Evolutionary conservation across 768 basidiomycete species (phyloP), one percentile per base, ranked within the genome.

Genomic region (Tricholomella constricta): DNA sequence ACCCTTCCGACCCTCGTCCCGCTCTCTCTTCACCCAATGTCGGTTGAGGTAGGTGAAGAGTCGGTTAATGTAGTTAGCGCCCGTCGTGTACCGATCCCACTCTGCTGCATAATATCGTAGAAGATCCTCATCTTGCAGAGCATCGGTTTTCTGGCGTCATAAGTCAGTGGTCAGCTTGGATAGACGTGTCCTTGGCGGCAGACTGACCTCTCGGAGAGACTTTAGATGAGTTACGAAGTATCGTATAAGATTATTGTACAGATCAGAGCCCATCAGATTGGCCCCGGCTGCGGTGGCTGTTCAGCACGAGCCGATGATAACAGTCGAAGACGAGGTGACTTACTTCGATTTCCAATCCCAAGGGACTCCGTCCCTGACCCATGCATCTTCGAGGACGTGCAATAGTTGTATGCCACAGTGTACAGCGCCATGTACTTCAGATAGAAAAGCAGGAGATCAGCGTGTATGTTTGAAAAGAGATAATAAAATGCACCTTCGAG

Each of bases 11-110:
- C 97, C 97, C 69, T 98, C 96, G 62, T 98, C 96, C 65, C 95
- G 85, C 69, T 99, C 97, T 47, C 96, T 82, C 75, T 95, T 96
- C 38, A 99, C 96, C 97, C 97, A 99, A 72, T 98, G 94, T 19
- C 96, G 91, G 72, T 99, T 98, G 52, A 99, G 81, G 74, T 98
- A 98, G 2, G 93, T 95, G 77, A 98, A 98, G 31, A 99, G 74
- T 51, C 96, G 89, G 69, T 98, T 96, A 72, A 98, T 93, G 68
- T 97, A 98, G 66, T 91, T 94, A 1, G 96, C 95, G 42, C 96
- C 96, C 2, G 88, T 96, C 0, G 97, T 99, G 74, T 98, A 98
- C 38, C 94, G 81, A 62, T 91, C 89, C 97, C 97, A 98, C 70
- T 98, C 94, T 54, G 72, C 68, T 1, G 92, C 93, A 65, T 98